Percentiles rank a stretch among this genome's conserved stretches.
Conservation (phyloP, 2,329 filamentous ascomycete species). For the Mariannaea elegans region DNA sequence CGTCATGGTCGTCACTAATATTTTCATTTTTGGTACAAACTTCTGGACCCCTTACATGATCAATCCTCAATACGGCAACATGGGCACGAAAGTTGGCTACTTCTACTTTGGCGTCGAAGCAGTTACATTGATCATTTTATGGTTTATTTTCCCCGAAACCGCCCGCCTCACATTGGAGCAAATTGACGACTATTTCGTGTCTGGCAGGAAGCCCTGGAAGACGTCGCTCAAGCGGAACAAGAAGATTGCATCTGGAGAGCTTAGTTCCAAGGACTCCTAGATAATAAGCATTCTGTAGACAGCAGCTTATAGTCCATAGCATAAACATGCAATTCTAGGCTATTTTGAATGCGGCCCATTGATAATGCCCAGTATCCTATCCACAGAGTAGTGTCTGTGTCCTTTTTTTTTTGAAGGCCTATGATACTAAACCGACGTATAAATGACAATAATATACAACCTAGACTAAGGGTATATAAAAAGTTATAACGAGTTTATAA, state of each 20-base stretch:
- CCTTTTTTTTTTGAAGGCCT: too few relatives aligned
- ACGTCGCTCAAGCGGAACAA: neutral
- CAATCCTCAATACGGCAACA: conserved; percentile 1
- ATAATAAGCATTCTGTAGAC: too few relatives aligned
- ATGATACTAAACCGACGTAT: too few relatives aligned
- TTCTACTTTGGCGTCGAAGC: conserved; percentile 2
- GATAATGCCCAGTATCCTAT: too few relatives aligned
- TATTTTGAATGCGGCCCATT: too few relatives aligned
- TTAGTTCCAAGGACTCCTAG: too few relatives aligned
- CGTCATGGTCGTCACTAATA: neutral
- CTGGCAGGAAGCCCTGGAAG: neutral
- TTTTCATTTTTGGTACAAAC: conserved; percentile 7
- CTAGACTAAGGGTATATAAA: too few relatives aligned
- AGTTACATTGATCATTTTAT: neutral
- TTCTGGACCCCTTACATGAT: conserved; percentile 16
- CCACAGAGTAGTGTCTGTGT: too few relatives aligned
- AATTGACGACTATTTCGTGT: conserved; percentile 2
- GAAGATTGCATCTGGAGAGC: neutral
- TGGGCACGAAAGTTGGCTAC: conserved; percentile 15
- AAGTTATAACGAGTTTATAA: too few relatives aligned
- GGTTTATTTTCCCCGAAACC: conserved; percentile 6
- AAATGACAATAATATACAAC: too few relatives aligned
- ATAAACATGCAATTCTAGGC: too few relatives aligned
- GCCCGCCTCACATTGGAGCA: conserved; percentile 3
- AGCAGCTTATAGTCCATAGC: too few relatives aligned